Evolutionary conservation across 2,329 filamentous ascomycete genomes (phyloP).

Genomic region (Aureobasidium lini): DNA sequence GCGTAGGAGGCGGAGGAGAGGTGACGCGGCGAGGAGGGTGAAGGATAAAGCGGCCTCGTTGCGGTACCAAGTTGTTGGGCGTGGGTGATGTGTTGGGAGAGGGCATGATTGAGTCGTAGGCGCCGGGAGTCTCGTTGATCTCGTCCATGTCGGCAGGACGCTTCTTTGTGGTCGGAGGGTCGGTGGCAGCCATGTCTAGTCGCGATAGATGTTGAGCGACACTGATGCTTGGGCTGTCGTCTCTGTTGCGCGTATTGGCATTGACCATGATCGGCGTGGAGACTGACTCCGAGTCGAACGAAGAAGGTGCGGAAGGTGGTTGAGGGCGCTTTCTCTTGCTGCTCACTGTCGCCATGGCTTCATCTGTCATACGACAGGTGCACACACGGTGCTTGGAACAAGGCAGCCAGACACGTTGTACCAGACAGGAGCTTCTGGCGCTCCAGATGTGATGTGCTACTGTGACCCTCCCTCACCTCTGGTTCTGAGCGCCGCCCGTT

Average conservation of each 20-base stretch:
- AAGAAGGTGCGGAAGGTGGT: neutral
- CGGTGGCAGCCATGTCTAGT: neutral
- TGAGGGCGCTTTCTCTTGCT: neutral
- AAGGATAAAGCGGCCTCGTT: neutral
- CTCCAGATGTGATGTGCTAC: neutral
- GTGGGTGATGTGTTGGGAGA: neutral
- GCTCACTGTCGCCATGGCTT: neutral
- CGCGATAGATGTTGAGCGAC: neutral
- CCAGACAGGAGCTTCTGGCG: neutral
- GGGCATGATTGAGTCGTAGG: neutral
- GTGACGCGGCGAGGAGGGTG: slow-evolving; percentile 7
- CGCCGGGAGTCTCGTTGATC: slow-evolving; percentile 2
- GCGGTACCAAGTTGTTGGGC: neutral
- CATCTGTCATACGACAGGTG: neutral
- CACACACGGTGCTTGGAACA: neutral
- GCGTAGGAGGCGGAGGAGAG: slow-evolving; percentile 7
- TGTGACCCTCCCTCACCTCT: no score
- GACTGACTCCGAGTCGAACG: neutral
- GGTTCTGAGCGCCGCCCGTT: neutral
- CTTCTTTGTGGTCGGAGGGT: neutral
- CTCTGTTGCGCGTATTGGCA: neutral
- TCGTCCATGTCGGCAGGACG: neutral
- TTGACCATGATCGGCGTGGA: neutral
- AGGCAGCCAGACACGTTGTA: slow-evolving; percentile 7
- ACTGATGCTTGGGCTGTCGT: slow-evolving; percentile 5